Evolutionary conservation across 352 stramenopile species (phyloP).

Genomic region (Aphanomyces astaci): DNA sequence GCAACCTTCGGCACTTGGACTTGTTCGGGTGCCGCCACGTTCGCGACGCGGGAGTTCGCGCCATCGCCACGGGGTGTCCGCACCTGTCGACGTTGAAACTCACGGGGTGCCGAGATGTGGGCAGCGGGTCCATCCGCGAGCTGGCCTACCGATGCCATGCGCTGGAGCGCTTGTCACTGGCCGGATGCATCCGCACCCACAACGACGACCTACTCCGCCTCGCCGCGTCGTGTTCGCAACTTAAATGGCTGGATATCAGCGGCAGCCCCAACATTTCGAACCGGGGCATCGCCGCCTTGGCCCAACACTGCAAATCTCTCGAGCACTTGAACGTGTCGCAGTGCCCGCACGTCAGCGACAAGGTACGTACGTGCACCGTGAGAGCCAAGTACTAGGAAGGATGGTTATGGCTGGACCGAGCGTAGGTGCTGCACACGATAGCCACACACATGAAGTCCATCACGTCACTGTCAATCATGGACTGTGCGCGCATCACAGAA

Average conservation of each 20-base stretch:
- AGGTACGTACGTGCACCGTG: slow-evolving; percentile 25
- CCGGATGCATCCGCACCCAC: slow-evolving; percentile 68
- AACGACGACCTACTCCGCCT: slow-evolving; percentile 64
- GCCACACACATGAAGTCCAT: slow-evolving; percentile 29
- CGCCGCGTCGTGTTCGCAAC: slow-evolving; percentile 37
- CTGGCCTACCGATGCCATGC: slow-evolving; percentile 62
- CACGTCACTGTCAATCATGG: slow-evolving; percentile 46
- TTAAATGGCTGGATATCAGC: slow-evolving; percentile 80
- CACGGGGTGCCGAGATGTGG: slow-evolving; percentile 79
- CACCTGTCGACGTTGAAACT: slow-evolving; percentile 79
- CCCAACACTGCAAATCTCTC: slow-evolving; percentile 44
- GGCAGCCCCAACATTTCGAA: slow-evolving; percentile 60
- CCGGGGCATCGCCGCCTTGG: slow-evolving; percentile 48
- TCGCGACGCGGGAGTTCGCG: slow-evolving; percentile 65
- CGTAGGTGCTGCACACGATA: slow-evolving; percentile 28
- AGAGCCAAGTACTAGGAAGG: neutral
- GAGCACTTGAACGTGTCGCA: slow-evolving; percentile 64
- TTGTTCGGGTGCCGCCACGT: slow-evolving; percentile 86
- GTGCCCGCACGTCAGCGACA: slow-evolving; percentile 71
- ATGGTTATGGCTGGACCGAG: neutral
- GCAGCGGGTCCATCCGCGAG: slow-evolving; percentile 55
- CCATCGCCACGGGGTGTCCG: slow-evolving; percentile 75
- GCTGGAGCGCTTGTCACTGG: slow-evolving; percentile 73
- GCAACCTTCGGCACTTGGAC: slow-evolving; percentile 63
- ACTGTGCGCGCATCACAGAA: slow-evolving; percentile 68